These are phyloP conservation scores for Pseudopyrenochaeta lycopersici DNA, from an alignment of 2,329 filamentous ascomycete genomes.

Conservation along the genomic window DNA sequence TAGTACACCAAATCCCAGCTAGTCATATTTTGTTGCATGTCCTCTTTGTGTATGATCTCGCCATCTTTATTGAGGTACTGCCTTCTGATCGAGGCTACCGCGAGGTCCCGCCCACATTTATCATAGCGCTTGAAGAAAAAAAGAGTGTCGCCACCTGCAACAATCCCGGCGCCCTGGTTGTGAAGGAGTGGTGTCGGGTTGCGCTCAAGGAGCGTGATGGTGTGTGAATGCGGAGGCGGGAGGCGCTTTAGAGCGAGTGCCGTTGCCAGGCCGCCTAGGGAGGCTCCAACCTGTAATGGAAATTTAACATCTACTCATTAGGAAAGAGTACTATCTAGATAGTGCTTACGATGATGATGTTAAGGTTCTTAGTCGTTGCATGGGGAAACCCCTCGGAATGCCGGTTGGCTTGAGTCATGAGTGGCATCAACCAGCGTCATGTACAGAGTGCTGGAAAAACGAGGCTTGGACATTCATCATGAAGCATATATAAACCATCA, in stretches of 20 bases:
- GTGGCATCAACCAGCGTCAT: conserved; percentile 1
- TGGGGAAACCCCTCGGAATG: conserved; percentile 20
- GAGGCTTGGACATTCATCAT: neutral
- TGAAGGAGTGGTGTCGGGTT: conserved; percentile 40
- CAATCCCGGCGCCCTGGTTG: conserved; percentile 46
- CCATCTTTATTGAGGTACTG: conserved; percentile 42
- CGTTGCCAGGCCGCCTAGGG: conserved; percentile 37
- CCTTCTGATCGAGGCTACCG: conserved; percentile 33
- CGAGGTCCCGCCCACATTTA: conserved; percentile 30
- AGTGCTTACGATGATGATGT: conserved; percentile 36
- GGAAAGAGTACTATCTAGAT: neutral
- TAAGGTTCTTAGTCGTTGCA: conserved; percentile 24
- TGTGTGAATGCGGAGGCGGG: conserved; percentile 29
- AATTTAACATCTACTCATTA: conserved; percentile 6
- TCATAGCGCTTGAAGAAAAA: conserved; percentile 41
- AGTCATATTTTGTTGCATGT: conserved; percentile 47
- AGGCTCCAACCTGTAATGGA: conserved; percentile 37
- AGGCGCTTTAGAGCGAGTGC: conserved; percentile 39
- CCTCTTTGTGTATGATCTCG: conserved; percentile 35
- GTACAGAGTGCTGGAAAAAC: neutral
- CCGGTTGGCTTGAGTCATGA: neutral
- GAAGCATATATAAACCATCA: neutral
- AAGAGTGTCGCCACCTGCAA: conserved; percentile 41
- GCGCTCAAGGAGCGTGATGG: conserved; percentile 43
- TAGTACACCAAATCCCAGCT: conserved; percentile 48